Base-by-base conservation (phyloP, 2,329 filamentous ascomycete species). In the Fusarium sp. region DNA sequence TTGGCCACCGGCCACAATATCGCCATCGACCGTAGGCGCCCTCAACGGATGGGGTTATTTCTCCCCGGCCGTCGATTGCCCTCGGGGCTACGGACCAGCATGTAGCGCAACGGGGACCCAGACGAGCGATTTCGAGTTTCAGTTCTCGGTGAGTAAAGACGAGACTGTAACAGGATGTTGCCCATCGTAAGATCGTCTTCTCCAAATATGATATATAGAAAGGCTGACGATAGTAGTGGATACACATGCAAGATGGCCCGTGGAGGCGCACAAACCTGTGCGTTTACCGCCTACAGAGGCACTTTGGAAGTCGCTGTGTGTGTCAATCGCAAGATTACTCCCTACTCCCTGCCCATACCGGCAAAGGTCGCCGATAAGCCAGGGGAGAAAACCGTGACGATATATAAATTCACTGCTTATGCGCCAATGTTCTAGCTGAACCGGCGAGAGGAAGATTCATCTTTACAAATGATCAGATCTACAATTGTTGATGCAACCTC, bases 401-500 rank as follows among this genome's bases (percentile, higher is more conserved):
- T 45, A 0, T 19, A 37, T 0, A 28, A 11, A 3, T 19, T 60
- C 2, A 54, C 56, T 1, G 5, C 61, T 1, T 39, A 32, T 2
- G 58, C 58, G 6, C 56, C 58, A 3, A 61, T 62, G 58, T 41
- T 62, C 7, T 56, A 62, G 17, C 35, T 58, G 14, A 56, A 48
- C 13, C 11, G 46, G 15, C 10, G 10, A 5, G 37, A 35, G 6
- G 30, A n/a, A 3, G 20, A 49, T 17, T 6, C 40, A 1, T 13
- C 35, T 0, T 7, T 41, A 2, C 49, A 30, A 8, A 22, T 19
- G 2, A 40, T n/a, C 10, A 3, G 3, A 33, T 28, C 43, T 26
- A 26, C 24, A 26, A 26, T 9, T 22, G 22, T 5, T 22, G 22
- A 22, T 22, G 22, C 5, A 6, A 5, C 22, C 22, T 22, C 22